These are phyloP conservation scores for Colletotrichum musae DNA, from an alignment of 2,329 filamentous ascomycete species.

Conservation along the genomic window DNA sequence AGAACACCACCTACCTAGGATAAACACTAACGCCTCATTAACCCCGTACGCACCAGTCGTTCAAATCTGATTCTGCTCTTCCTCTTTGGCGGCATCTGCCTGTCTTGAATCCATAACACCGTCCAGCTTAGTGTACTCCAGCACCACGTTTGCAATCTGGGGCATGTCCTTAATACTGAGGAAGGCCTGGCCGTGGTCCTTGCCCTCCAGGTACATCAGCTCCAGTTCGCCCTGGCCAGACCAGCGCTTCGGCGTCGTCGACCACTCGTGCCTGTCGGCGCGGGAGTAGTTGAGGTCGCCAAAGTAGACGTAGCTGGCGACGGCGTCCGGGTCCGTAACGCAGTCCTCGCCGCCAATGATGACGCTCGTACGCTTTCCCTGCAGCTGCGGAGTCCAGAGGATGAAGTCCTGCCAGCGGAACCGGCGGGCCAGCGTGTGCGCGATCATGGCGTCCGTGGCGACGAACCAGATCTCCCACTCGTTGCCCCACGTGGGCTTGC, in stretches of 20 bases:
- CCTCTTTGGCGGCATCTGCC: conserved; percentile 26
- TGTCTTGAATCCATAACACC: conserved; percentile 22
- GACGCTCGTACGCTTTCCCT: conserved; percentile 47
- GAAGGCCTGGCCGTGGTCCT: conserved; percentile 46
- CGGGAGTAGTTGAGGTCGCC: conserved; percentile 42
- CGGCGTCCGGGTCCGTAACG: conserved; percentile 43
- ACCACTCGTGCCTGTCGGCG: conserved; percentile 39
- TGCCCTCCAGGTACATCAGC: conserved; percentile 45
- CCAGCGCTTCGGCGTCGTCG: conserved; percentile 40
- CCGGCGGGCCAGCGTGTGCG: conserved; percentile 73
- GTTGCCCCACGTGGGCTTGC: conserved; percentile 68
- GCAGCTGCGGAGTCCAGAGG: conserved; percentile 77
- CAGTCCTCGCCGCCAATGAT: conserved; percentile 45
- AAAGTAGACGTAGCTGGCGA: conserved; percentile 46
- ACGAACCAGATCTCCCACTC: conserved; percentile 81
- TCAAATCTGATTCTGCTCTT: conserved; percentile 31
- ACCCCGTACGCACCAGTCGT: background rate
- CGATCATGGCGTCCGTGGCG: conserved; percentile 76
- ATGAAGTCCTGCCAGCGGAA: conserved; percentile 83
- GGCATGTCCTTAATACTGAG: conserved; percentile 36
- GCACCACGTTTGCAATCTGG: conserved; percentile 30
- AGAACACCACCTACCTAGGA: background rate
- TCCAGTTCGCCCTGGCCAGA: conserved; percentile 45
- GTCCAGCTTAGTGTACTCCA: conserved; percentile 34
- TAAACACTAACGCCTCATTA: background rate